These are phyloP conservation scores for Luzula sylvatica DNA, from an alignment of 176 grass and related monocot genomes.

Conservation along the genomic window DNA sequence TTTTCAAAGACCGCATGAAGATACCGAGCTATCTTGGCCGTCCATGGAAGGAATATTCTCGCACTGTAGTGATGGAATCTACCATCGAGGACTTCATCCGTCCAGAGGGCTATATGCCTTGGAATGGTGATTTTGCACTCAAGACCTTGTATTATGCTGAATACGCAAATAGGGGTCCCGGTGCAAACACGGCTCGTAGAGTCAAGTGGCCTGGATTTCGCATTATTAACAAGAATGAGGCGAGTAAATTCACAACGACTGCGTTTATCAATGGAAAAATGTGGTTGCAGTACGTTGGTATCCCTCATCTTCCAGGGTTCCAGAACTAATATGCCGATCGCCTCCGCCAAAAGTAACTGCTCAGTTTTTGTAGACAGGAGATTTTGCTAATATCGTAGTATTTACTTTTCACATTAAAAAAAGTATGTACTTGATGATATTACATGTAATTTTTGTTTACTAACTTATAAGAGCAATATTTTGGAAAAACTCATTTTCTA, in stretches of 20 bases:
- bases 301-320: conserved; percentile 36
- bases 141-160: conserved; percentile 74
- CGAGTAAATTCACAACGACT: conserved; percentile 35
- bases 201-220: conserved; percentile 59
- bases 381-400: too few relatives aligned
- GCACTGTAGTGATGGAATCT: conserved; percentile 57
- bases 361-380: too few relatives aligned
- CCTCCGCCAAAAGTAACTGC: too few relatives aligned
- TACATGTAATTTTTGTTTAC: too few relatives aligned
- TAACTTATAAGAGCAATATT: too few relatives aligned
- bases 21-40: conserved; percentile 62
- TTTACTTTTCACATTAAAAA: too few relatives aligned
- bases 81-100: conserved; percentile 42
- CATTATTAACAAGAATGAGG: conserved; percentile 33
- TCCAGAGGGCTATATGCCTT: conserved; percentile 55
- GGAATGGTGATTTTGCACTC: conserved; percentile 36
- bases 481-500: too few relatives aligned
- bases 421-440: too few relatives aligned
- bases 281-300: conserved; percentile 44
- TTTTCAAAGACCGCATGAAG: conserved; percentile 41
- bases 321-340: conserved; percentile 24
- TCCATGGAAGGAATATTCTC: conserved; percentile 55
- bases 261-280: conserved; percentile 34
- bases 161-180: conserved; percentile 57
- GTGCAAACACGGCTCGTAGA: conserved; percentile 42